These are phyloP conservation scores for Fragaria ananassa DNA, from an alignment of 306 rosid species.

Conservation along the genomic window DNA sequence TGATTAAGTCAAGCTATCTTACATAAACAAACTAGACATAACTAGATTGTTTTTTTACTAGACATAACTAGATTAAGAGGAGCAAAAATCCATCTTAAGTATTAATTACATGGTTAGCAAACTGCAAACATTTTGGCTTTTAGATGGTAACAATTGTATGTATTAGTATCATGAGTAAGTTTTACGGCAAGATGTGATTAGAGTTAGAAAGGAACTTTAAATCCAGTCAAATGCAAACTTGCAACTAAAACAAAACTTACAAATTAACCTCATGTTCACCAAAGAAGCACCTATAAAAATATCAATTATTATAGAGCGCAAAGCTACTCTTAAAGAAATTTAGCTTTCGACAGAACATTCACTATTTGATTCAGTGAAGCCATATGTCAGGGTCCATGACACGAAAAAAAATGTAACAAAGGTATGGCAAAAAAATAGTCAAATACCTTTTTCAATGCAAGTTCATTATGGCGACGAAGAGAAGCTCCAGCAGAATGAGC, in stretches of 20 bases:
- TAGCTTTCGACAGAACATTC: too few relatives aligned
- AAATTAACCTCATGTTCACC: not conserved
- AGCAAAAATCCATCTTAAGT: not conserved
- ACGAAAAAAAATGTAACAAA: not conserved
- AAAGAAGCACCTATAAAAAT: not conserved
- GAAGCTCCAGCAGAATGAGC: constrained; percentile 94
- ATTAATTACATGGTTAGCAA: not conserved
- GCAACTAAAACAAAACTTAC: not conserved
- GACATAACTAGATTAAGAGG: not conserved
- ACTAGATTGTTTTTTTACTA: not conserved
- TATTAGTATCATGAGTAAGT: not conserved
- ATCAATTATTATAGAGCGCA: not conserved
- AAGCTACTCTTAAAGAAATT: not conserved
- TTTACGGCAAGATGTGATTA: not conserved
- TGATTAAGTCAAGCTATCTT: not conserved
- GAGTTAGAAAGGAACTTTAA: not conserved
- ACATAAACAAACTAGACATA: not conserved
- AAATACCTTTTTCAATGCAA: constrained; percentile 76
- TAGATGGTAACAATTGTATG: not conserved
- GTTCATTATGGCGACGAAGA: constrained; percentile 84
- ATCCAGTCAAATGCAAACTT: not conserved
- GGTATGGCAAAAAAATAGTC: not conserved
- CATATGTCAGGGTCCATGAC: too few relatives aligned
- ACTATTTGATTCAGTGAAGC: too few relatives aligned
- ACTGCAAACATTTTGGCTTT: not conserved